phyloP scores from a whole-genome alignment of 768 basidiomycete species.

The Pleurotus platypus region DNA sequence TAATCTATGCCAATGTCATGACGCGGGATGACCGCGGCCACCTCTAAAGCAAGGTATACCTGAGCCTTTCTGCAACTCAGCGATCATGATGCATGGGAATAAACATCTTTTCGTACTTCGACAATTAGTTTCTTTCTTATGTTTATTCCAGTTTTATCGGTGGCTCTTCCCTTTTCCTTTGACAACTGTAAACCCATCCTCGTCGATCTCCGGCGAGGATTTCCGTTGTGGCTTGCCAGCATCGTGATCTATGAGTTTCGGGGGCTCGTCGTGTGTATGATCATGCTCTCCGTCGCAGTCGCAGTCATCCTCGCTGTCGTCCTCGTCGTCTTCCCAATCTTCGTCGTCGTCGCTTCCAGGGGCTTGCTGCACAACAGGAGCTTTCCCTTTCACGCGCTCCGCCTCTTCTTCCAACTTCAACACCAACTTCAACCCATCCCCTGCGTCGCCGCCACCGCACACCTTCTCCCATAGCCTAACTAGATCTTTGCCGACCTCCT shows the following conservation, averaged over 20 bases:
- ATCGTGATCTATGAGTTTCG: conserved; percentile 45
- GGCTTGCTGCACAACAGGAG: conserved; percentile 41
- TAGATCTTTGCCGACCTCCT: conserved; percentile 69
- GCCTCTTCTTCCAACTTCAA: conserved; percentile 61
- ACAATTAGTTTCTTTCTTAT: no score
- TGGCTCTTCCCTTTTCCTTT: conserved; percentile 54
- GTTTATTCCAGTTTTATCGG: conserved; percentile 21
- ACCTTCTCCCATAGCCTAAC: conserved; percentile 64
- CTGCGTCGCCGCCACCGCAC: conserved; percentile 31
- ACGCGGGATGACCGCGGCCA: no score
- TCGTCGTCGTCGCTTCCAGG: conserved; percentile 28
- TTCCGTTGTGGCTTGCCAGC: conserved; percentile 12
- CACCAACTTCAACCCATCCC: conserved; percentile 51
- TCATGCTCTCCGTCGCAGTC: conserved; percentile 20
- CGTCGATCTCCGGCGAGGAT: conserved; percentile 75
- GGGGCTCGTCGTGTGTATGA: conserved; percentile 49
- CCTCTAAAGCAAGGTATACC: no score
- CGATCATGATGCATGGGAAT: no score
- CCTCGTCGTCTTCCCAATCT: conserved; percentile 47
- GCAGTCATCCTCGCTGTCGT: conserved; percentile 31
- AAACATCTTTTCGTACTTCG: no score
- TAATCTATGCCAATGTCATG: no score
- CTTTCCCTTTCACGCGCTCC: conserved; percentile 54
- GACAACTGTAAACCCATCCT: conserved; percentile 90
- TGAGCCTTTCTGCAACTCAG: no score